These are phyloP conservation scores for Cryptosporidium ubiquitum DNA, from an alignment of 169 alveolate species.

Conservation along the genomic window DNA sequence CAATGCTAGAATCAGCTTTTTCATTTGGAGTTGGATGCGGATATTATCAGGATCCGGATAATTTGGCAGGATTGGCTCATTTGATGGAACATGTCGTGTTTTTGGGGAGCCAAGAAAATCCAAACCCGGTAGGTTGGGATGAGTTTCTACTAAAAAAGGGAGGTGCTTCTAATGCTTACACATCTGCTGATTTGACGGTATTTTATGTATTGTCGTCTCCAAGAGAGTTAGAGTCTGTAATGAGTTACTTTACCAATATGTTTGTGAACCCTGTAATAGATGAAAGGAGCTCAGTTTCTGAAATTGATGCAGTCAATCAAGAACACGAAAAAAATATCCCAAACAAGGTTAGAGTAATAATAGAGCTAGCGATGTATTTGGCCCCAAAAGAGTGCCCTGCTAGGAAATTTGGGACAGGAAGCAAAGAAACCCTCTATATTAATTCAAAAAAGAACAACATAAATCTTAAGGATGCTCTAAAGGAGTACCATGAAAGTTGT, in stretches of 20 bases:
- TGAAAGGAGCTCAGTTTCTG: conserved; percentile 51
- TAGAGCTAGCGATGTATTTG: conserved; percentile 39
- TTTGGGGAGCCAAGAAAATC: conserved; percentile 63
- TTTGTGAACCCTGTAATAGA: conserved; percentile 34
- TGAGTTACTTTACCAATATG: conserved; percentile 42
- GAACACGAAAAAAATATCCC: conserved; percentile 72
- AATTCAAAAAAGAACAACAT: conserved; percentile 36
- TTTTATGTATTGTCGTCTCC: conserved; percentile 38
- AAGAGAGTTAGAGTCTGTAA: conserved; percentile 10
- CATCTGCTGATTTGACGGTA: conserved; percentile 46
- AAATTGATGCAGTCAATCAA: conserved; percentile 67
- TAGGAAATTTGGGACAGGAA: conserved; percentile 66
- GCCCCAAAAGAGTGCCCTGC: conserved; percentile 61
- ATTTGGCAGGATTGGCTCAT: conserved; percentile 59
- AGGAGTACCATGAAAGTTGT: conserved; percentile 31
- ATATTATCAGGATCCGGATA: conserved; percentile 67
- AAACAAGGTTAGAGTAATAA: conserved; percentile 49
- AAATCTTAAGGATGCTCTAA: conserved; percentile 26
- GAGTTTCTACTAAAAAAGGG: conserved; percentile 63
- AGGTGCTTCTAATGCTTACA: conserved; percentile 59
- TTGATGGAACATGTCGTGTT: conserved; percentile 70
- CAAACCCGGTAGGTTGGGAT: conserved; percentile 68
- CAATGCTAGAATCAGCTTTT: conserved; percentile 58
- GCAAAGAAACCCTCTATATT: conserved; percentile 29
- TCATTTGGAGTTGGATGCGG: conserved; percentile 68